A percentile compares a stretch with the other conserved stretches of the same genome.
Conservation (phyloP, 352 stramenopile species). For the Albugo laibachii region DNA sequence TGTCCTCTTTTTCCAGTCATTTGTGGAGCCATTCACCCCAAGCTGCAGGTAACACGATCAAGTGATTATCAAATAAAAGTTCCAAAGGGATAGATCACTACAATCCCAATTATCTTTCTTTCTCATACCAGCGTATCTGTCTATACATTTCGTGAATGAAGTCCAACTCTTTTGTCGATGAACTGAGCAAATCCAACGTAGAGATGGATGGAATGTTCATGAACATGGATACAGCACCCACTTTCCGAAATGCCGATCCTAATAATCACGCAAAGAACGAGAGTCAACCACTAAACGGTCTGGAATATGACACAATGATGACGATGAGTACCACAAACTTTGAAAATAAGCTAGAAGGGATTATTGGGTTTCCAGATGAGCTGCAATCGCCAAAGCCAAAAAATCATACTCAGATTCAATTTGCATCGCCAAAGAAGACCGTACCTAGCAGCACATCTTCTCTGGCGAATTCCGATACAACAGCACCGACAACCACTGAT, state of each 20-base stretch:
- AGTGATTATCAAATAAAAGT: too few species aligned
- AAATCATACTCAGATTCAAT: slow-evolving; percentile 1
- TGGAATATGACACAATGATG: too few species aligned
- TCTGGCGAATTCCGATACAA: slow-evolving; percentile 11
- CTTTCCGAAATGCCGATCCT: not conserved
- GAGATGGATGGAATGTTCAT: slow-evolving; percentile 7
- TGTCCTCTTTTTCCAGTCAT: too few species aligned
- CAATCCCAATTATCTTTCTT: too few species aligned
- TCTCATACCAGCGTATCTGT: too few species aligned
- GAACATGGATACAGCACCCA: not conserved
- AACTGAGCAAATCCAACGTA: slow-evolving; percentile 1
- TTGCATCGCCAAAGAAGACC: slow-evolving; percentile 1
- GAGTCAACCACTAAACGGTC: slow-evolving; percentile 6
- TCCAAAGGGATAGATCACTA: too few species aligned
- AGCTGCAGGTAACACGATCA: too few species aligned
- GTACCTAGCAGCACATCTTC: not conserved
- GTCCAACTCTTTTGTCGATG: not conserved
- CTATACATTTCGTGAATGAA: too few species aligned
- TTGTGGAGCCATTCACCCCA: too few species aligned
- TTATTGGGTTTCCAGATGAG: slow-evolving; percentile 76
- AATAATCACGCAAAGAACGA: slow-evolving; percentile 3
- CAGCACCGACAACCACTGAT: slow-evolving; percentile 9
- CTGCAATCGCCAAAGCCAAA: slow-evolving; percentile 48
- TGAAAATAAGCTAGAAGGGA: slow-evolving; percentile 8
- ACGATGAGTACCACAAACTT: too few species aligned